Evolutionary conservation across 306 rosid genomes (phyloP), one percentile per base, ranked within the genome.

Genomic region (Begonia masoniana): DNA sequence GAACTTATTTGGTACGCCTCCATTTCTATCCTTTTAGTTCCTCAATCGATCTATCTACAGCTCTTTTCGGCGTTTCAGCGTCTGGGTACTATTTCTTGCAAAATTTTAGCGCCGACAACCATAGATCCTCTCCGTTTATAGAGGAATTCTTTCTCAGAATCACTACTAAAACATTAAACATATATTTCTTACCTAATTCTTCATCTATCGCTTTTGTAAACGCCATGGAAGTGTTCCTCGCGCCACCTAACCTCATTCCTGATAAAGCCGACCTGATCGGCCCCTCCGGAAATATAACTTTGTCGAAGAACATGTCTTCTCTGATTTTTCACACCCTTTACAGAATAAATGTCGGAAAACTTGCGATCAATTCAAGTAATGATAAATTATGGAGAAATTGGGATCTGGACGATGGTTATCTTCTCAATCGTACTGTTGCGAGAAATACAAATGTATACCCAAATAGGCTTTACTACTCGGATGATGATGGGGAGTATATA

Each of bases 171-270:
- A 35, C 35, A 41, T 71, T 80, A 8, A 17, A 26, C 12, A 43
- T 77, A 3, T 50, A 23, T 31, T 76, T n/a, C n/a, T n/a, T n/a
- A n/a, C n/a, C n/a, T n/a, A n/a, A 9, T 8, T 54, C 10, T 16
- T 57, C 78, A 12, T 68, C 78, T n/a, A 45, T 76, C 43, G 87
- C 87, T 0, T 74, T 62, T 62, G 60, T 74, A 1, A 80, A 77
- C 61, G 87, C 83, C 41, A 74, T 77, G 10, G 83, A 80, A 68
- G 54, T 76, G 39, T 65, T 80, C 54, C 69, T 52, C 35, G 59
- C 68, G 19, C 72, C 72, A 43, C 13, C 49, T 2, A 13, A 24
- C 23, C 65, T 65, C 66, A 53, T 4, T 50, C 16, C 11, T 8
- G 10, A 23, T 48, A 4, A 47, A 15, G 57, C 46, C 41, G 0